Evolutionary conservation across 345 rosid genomes (phyloP), one percentile per base, ranked within the genome.

Genomic region (Bruguiera gymnorhiza): DNA sequence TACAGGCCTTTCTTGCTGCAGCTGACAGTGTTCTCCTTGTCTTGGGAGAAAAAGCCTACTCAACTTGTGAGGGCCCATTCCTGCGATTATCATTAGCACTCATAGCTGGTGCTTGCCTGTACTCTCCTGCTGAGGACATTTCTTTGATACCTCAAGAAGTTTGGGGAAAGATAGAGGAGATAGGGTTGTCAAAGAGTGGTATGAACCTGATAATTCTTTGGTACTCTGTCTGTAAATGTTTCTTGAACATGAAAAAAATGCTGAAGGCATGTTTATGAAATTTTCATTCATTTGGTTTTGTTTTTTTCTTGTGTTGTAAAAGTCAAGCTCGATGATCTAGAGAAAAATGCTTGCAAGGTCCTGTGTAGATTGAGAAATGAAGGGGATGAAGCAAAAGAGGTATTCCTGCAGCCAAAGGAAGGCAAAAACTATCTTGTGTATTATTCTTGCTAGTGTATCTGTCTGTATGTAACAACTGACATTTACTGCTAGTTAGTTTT

Each of bases 371-470:
- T 91, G 87, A 83, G 84, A 81, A 78, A 77, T 78, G 86, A 84
- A 76, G 94, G 86, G 51, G 83, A 82, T 72, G 90, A 77, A 53
- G 89, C 80, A 62, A 86, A 82, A 81, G 85, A 88, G 90, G 97
- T 91, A 79, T 65, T 62, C 59, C 43, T 67, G 55, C 65, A 43
- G 67, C 50, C 50, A 43, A 43, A 43, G 15, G 16, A 43, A 13
- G 18, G 50, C 16, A 43, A 43, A 11, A 43, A 43, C 15, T 43
- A 43, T 13, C 19, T 11, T 43, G 13, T 13, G 32, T 51, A n/a
- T 70, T 62, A 24, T 48, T 74, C 29, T 27, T 58, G 48, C 15
- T 51, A 58, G 29, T 20, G 24, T n/a, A 23, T 78, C 51, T 60
- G 24, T 72, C 53, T 66, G 63, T 57, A 32, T 48, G 43, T 36